Evolutionary conservation across 306 rosid species (phyloP).

Genomic region (Vachellia collinsii): DNA sequence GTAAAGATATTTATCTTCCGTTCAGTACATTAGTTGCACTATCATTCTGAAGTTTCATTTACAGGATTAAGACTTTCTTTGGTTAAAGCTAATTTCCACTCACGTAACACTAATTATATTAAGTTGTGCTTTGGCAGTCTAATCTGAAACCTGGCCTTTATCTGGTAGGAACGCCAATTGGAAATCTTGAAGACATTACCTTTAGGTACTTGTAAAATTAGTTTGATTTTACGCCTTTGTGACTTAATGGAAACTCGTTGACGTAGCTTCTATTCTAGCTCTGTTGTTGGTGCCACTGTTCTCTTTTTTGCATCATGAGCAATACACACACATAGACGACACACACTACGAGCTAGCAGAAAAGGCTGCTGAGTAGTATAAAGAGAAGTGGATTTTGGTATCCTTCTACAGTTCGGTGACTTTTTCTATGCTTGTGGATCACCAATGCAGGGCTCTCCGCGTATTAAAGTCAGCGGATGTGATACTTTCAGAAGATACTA

Average conservation of each 20-base stretch:
- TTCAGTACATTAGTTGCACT: not conserved
- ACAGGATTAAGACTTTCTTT: not conserved
- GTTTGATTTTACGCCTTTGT: not conserved
- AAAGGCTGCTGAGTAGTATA: not conserved
- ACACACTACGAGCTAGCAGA: not conserved
- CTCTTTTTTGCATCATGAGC: not conserved
- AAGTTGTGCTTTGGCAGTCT: constrained; percentile 41
- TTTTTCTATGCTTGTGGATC: constrained; percentile 2
- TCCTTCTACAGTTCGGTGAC: not conserved
- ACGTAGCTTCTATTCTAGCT: not conserved
- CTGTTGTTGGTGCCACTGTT: not conserved
- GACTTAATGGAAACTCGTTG: not conserved
- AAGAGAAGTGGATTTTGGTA: not conserved
- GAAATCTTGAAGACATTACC: constrained; percentile 79
- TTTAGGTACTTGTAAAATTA: constrained; percentile 51
- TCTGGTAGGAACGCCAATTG: constrained; percentile 87
- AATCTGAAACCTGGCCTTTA: constrained; percentile 77
- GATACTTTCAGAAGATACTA: constrained; percentile 88
- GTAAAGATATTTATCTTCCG: constrained; percentile 37
- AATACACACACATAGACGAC: not conserved
- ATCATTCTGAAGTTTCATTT: not conserved
- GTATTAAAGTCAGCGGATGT: constrained; percentile 76
- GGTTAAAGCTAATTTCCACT: constrained; percentile 10
- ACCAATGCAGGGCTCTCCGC: constrained; percentile 72
- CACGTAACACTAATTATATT: constrained; percentile 20